These are phyloP conservation scores for Saccharata proteae DNA, from an alignment of 2,329 filamentous ascomycete genomes.

Conservation along the genomic window DNA sequence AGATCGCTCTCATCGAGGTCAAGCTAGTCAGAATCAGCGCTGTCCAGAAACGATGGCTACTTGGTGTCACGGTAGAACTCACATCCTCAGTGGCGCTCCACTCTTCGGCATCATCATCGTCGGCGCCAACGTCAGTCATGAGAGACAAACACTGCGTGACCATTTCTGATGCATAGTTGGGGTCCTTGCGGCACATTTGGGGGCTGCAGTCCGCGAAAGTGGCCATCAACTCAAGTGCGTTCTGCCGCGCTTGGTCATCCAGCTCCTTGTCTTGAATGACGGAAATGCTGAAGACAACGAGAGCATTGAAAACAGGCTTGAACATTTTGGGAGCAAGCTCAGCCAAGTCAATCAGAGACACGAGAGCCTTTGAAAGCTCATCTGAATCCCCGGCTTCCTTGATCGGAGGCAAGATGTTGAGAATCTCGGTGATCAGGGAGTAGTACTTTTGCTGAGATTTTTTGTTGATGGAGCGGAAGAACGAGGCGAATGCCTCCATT, in stretches of 20 bases:
- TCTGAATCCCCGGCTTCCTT: slow-evolving; percentile 87
- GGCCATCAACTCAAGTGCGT: slow-evolving; percentile 91
- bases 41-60: not conserved
- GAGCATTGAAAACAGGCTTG: slow-evolving; percentile 79
- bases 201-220: slow-evolving; percentile 94
- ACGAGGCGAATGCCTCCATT: slow-evolving; percentile 92
- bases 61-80: too few species aligned
- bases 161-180: slow-evolving; percentile 89
- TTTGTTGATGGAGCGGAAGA: slow-evolving; percentile 84
- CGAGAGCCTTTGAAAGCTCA: slow-evolving; percentile 75
- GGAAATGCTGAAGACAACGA: slow-evolving; percentile 85
- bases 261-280: slow-evolving; percentile 95
- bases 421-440: slow-evolving; percentile 72
- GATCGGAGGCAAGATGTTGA: slow-evolving; percentile 88
- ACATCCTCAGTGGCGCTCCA: slow-evolving; percentile 91
- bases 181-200: slow-evolving; percentile 87
- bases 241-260: slow-evolving; percentile 79
- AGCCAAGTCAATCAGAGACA: slow-evolving; percentile 86
- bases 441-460: slow-evolving; percentile 85
- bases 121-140: slow-evolving; percentile 92
- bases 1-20: slow-evolving; percentile 93
- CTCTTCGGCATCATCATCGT: slow-evolving; percentile 88
- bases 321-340: slow-evolving; percentile 97
- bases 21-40: slow-evolving; percentile 40
- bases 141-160: slow-evolving; percentile 94